Evolutionary conservation across 2,329 filamentous ascomycete species (phyloP).

Genomic region (Paraphoma sp.): DNA sequence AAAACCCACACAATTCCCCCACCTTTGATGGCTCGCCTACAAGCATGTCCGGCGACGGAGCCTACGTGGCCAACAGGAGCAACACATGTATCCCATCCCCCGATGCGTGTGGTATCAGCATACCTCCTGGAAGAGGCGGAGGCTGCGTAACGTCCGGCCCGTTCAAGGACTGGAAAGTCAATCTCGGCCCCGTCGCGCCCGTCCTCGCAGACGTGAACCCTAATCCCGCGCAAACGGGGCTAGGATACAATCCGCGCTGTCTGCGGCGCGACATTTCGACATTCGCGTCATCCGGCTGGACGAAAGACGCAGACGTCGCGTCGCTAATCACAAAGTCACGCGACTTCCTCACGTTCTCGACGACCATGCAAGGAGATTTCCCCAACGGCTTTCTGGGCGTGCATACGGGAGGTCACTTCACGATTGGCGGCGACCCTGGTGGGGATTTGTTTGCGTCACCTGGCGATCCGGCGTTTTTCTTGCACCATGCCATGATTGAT

Average conservation of each 20-base stretch:
- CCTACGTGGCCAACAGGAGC: slow-evolving; percentile 32
- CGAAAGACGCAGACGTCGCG: slow-evolving; percentile 17
- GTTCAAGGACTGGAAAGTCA: slow-evolving; percentile 55
- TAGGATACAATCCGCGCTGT: slow-evolving; percentile 48
- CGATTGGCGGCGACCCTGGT: slow-evolving; percentile 54
- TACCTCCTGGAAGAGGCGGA: slow-evolving; percentile 61
- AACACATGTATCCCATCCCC: slow-evolving; percentile 36
- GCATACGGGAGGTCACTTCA: slow-evolving; percentile 56
- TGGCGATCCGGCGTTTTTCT: slow-evolving; percentile 55
- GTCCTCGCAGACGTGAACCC: slow-evolving; percentile 35
- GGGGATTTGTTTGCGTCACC: slow-evolving; percentile 57
- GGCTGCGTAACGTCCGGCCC: slow-evolving; percentile 62
- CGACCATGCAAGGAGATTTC: slow-evolving; percentile 49
- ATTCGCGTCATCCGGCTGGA: slow-evolving; percentile 6
- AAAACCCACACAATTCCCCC: slow-evolving; percentile 55
- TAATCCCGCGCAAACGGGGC: slow-evolving; percentile 40
- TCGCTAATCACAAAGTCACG: slow-evolving; percentile 18
- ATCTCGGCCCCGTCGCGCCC: slow-evolving; percentile 57
- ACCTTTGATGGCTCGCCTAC: slow-evolving; percentile 63
- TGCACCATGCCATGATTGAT: slow-evolving; percentile 57
- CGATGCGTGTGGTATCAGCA: slow-evolving; percentile 34
- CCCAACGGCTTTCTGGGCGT: slow-evolving; percentile 48
- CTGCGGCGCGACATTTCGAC: slow-evolving; percentile 44
- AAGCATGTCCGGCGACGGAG: slow-evolving; percentile 56
- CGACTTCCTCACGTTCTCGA: slow-evolving; percentile 38